phyloP scores from a whole-genome alignment of 495 filamentous ascomycete genomes.

The Talaromyces liani region DNA sequence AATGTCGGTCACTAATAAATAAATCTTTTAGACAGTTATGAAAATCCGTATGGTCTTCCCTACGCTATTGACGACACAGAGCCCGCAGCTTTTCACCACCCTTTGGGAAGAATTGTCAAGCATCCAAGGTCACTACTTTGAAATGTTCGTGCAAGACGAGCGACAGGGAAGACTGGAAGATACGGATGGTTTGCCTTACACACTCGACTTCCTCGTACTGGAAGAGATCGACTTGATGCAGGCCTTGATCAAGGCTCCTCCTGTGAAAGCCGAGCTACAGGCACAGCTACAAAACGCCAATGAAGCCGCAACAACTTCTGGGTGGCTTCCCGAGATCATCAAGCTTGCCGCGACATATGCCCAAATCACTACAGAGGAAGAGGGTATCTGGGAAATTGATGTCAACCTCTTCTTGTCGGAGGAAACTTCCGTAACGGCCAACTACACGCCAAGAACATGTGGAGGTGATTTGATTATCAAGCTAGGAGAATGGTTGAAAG shows the following conservation, averaged over 20 bases:
- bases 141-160: constrained; percentile 77
- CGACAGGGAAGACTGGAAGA: constrained; percentile 85
- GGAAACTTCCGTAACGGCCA: constrained; percentile 90
- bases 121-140: constrained; percentile 62
- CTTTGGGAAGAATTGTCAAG: constrained; percentile 79
- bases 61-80: constrained; percentile 70
- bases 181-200: constrained; percentile 84
- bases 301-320: constrained; percentile 43
- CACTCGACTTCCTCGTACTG: constrained; percentile 85
- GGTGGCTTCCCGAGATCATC: constrained; percentile 77
- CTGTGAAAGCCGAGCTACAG: constrained; percentile 78
- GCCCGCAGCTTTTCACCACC: constrained; percentile 67
- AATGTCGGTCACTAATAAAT: constrained; percentile 1
- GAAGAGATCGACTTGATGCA: constrained; percentile 94
- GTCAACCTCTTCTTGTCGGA: constrained; percentile 92
- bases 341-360: constrained; percentile 74
- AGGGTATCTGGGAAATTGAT: constrained; percentile 93
- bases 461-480: constrained; percentile 88
- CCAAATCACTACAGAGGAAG: constrained; percentile 89
- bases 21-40: constrained; percentile 60
- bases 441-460: constrained; percentile 88
- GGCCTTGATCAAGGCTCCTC: constrained; percentile 70
- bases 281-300: constrained; percentile 57
- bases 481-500: constrained; percentile 80
- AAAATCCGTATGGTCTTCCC: constrained; percentile 83